These are phyloP conservation scores for Chionographis japonica DNA, from an alignment of 106 monocot genomes.

Conservation along the genomic window DNA sequence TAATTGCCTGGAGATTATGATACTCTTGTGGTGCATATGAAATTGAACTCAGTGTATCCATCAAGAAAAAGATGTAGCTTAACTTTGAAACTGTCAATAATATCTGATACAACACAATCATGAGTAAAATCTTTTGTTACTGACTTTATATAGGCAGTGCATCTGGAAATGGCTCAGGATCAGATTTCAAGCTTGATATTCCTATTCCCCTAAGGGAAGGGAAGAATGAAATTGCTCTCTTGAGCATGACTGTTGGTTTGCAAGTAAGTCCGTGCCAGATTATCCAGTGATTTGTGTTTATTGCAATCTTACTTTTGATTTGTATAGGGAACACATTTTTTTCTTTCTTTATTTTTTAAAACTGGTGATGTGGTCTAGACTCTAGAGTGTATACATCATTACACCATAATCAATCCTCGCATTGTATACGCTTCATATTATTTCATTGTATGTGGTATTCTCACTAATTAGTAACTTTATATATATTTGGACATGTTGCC, in stretches of 20 bases:
- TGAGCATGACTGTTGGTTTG: conserved; percentile 96
- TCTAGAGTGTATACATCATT: neutral
- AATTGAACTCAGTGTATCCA: too few species aligned
- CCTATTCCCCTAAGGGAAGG: conserved; percentile 61
- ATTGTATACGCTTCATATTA: too few species aligned
- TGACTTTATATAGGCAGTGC: conserved; percentile 43
- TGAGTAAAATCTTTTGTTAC: neutral
- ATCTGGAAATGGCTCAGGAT: conserved; percentile 64
- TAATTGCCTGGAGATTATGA: too few species aligned
- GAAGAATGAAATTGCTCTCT: conserved; percentile 73
- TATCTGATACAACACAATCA: neutral
- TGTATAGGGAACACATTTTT: neutral
- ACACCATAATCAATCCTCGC: too few species aligned
- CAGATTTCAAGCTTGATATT: conserved; percentile 50
- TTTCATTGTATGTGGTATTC: too few species aligned
- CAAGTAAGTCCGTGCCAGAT: conserved; percentile 45
- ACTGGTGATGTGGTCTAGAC: neutral
- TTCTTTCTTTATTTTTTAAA: neutral
- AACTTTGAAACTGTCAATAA: neutral
- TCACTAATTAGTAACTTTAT: too few species aligned
- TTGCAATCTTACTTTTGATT: neutral
- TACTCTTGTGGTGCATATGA: too few species aligned
- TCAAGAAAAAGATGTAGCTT: neutral
- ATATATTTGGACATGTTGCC: too few species aligned
- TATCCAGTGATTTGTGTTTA: neutral